Conservation (phyloP, 78 protist species). For the Dictyostelium intermedium region DNA sequence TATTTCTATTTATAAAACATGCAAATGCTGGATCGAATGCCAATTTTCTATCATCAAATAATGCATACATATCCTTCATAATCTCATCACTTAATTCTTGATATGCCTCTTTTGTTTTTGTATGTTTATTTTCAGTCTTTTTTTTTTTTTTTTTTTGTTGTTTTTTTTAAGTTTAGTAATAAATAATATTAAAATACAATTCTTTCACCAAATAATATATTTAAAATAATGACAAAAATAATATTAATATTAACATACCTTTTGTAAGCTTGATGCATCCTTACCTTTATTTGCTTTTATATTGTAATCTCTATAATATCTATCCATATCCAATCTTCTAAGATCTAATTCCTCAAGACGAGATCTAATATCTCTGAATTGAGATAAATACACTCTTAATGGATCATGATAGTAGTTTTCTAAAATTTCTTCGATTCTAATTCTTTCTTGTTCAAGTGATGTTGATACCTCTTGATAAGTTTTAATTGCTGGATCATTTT, state of each 20-base stretch:
- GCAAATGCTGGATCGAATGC: conserved; percentile 72
- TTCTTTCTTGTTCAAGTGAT: conserved; percentile 40
- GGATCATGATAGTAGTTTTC: conserved; percentile 68
- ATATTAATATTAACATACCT: too few relatives aligned
- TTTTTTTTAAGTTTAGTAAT: too few relatives aligned
- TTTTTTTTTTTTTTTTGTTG: too few relatives aligned
- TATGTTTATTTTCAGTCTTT: conserved; percentile 57
- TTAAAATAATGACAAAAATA: not conserved
- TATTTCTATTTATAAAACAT: conserved; percentile 32
- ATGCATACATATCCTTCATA: conserved; percentile 42
- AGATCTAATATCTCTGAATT: conserved; percentile 61
- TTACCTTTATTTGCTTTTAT: conserved; percentile 81
- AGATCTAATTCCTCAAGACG: conserved; percentile 50
- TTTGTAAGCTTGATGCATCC: conserved; percentile 54
- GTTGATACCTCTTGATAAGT: conserved; percentile 21
- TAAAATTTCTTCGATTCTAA: conserved; percentile 29
- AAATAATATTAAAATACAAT: too few relatives aligned
- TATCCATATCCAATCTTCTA: conserved; percentile 71
- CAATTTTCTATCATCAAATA: conserved; percentile 46
- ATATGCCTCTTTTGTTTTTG: conserved; percentile 61
- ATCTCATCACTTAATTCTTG: conserved; percentile 46
- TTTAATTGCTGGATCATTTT: conserved; percentile 47
- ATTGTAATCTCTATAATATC: conserved; percentile 59
- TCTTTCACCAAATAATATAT: too few relatives aligned
- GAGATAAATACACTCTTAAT: conserved; percentile 51